Evolutionary conservation across 78 protist species (phyloP).

Genomic region (Dictyostelium citrinum): DNA sequence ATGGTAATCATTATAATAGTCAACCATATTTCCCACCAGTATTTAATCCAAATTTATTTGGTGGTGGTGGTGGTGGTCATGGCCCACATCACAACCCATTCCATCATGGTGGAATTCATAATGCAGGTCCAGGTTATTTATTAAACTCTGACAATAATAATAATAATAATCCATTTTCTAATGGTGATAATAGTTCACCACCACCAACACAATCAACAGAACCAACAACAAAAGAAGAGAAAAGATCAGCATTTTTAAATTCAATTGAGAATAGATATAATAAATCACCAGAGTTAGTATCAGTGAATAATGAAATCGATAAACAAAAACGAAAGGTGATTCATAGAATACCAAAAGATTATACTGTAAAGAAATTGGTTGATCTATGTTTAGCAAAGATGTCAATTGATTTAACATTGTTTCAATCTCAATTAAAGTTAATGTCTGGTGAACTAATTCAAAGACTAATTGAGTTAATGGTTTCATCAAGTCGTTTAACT

Average conservation of each 20-base stretch:
- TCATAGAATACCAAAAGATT: conserved; percentile 5
- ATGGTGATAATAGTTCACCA: not conserved
- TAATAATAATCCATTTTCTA: not conserved
- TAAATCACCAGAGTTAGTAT: not conserved
- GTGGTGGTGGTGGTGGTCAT: not conserved
- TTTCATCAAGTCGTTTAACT: not conserved
- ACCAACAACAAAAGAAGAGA: not conserved
- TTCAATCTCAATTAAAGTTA: conserved; percentile 6
- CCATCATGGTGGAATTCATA: not conserved
- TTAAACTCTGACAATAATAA: not conserved
- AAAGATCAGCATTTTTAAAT: conserved; percentile 8
- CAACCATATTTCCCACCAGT: not conserved
- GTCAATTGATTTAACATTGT: not conserved
- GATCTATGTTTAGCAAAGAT: conserved; percentile 34
- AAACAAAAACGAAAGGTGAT: not conserved
- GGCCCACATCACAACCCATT: not conserved
- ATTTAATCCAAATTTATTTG: not conserved
- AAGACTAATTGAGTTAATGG: conserved; percentile 24
- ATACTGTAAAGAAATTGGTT: conserved; percentile 7
- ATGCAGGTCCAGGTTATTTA: not conserved
- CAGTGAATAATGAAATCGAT: not conserved
- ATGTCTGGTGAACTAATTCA: conserved; percentile 14
- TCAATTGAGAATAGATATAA: conserved; percentile 3
- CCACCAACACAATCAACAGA: not conserved
- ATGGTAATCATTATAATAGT: not conserved